These are phyloP conservation scores for Phytomonas serpens DNA, from an alignment of 208 protist genomes.

Conservation along the genomic window DNA sequence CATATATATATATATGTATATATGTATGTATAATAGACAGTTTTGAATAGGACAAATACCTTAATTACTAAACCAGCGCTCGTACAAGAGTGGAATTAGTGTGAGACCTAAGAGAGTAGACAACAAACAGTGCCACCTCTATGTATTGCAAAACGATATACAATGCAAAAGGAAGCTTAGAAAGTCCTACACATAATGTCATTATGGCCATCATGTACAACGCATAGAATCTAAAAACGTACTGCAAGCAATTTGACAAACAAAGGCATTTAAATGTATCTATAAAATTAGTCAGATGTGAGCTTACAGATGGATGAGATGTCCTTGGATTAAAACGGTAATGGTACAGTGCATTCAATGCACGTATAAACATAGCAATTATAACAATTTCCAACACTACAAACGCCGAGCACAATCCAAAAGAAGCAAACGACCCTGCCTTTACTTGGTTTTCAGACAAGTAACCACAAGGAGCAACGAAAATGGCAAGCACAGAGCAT, in stretches of 20 bases:
- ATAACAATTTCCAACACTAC: background rate
- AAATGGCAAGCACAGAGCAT: background rate
- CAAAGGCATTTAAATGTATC: background rate
- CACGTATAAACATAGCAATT: background rate
- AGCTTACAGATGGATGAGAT: background rate
- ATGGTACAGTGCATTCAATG: background rate
- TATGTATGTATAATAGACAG: background rate
- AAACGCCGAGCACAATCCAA: background rate
- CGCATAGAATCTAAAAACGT: background rate
- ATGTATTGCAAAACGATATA: background rate
- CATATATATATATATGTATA: slow-evolving; percentile 1
- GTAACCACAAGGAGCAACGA: background rate
- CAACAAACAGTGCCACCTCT: background rate
- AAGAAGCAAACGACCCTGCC: background rate
- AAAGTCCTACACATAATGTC: background rate
- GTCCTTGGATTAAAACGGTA: background rate
- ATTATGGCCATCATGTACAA: background rate
- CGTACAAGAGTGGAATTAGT: background rate
- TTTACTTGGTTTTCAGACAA: background rate
- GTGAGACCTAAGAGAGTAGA: background rate
- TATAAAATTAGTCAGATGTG: background rate
- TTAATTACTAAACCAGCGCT: background rate
- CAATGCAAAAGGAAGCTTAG: background rate
- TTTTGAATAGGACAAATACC: background rate
- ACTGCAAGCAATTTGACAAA: background rate